Evolutionary conservation across 345 rosid species (phyloP), one percentile per base, ranked within the genome.

Genomic region (Hevea brasiliensis): DNA sequence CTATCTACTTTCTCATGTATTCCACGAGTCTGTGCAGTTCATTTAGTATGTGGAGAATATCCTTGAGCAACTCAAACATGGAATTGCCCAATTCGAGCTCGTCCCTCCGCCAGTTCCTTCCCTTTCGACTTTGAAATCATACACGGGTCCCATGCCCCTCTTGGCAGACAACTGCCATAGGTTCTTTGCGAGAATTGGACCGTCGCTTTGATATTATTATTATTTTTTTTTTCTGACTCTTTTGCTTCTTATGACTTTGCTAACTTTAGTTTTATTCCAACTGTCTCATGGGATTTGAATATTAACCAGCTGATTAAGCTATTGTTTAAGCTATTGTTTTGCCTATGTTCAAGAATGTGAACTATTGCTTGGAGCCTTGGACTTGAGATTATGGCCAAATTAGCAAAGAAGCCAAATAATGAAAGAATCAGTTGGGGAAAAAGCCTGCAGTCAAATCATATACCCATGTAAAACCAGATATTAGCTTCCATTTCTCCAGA

Each of bases 111-210:
- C 89, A 12, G 79, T 82, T 69, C 68, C 86, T 74, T 83, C 94
- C 12, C 53, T 86, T 66, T 87, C 87, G 7, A 72, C 76, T 68
- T 71, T 82, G 44, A 18, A 63, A 53, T 76, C 80, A 35, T 79
- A 73, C 44, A 7, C 67, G 68, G 54, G 68, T 42, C 70, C 83
- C n/a, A 35, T 74, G 13, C 68, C 89, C 26, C 73, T 83, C 61
- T 64, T 77, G 7, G 71, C 84, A 18, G 44, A 60, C 2, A 80
- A 76, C 65, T 75, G 55, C 69, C 67, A 26, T 80, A 78, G 71
- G 1, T 86, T 89, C 84, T 92, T 92, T 48, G 98, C 98, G n/a
- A 86, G 85, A 84, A 92, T 92, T 40, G 93, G 84, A 53, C 72
- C 87, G 4, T 53, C 94, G 23, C 50, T 84, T 96, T 91, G 69